Conservation (phyloP, 2,329 filamentous ascomycete species). For the Huntiella moniliformis region DNA sequence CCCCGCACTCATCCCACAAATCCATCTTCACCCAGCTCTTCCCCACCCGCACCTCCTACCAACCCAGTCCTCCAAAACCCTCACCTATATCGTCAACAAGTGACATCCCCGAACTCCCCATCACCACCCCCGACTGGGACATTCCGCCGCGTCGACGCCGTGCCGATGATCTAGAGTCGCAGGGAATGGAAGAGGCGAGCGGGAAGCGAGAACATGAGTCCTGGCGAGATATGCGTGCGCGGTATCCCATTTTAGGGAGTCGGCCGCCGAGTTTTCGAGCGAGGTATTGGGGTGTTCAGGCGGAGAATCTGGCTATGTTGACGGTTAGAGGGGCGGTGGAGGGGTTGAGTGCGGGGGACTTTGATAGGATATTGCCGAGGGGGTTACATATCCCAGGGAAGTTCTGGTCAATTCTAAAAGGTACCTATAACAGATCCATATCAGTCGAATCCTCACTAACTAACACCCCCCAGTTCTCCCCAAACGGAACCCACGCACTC, state of each 20-base stretch:
- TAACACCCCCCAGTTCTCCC: slow-evolving; percentile 34
- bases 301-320: slow-evolving; percentile 23
- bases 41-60: slow-evolving; percentile 9
- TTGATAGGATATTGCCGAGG: slow-evolving; percentile 45
- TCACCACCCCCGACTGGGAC: not conserved
- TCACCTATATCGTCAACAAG: not conserved
- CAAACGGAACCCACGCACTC: slow-evolving; percentile 41
- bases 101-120: not conserved
- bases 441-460: not conserved
- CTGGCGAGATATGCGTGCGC: slow-evolving; percentile 3
- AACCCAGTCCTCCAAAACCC: slow-evolving; percentile 4
- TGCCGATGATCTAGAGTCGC: not conserved
- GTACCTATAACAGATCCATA: slow-evolving; percentile 18
- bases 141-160: not conserved
- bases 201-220: not conserved
- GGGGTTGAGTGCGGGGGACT: slow-evolving; percentile 47
- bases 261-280: slow-evolving; percentile 2
- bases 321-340: slow-evolving; percentile 39
- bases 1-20: slow-evolving; percentile 6
- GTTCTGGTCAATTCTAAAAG: slow-evolving; percentile 41
- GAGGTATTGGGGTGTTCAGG: slow-evolving; percentile 7
- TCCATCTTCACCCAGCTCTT: slow-evolving; percentile 12
- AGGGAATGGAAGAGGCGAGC: not conserved
- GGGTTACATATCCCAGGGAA: slow-evolving; percentile 49
- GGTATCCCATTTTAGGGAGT: slow-evolving; percentile 2